A percentile compares a stretch with the other conserved stretches of the same genome.
These are phyloP conservation scores for Cyathus olla DNA, from an alignment of 1,284 basidiomycete genomes.

Conservation along the genomic window DNA sequence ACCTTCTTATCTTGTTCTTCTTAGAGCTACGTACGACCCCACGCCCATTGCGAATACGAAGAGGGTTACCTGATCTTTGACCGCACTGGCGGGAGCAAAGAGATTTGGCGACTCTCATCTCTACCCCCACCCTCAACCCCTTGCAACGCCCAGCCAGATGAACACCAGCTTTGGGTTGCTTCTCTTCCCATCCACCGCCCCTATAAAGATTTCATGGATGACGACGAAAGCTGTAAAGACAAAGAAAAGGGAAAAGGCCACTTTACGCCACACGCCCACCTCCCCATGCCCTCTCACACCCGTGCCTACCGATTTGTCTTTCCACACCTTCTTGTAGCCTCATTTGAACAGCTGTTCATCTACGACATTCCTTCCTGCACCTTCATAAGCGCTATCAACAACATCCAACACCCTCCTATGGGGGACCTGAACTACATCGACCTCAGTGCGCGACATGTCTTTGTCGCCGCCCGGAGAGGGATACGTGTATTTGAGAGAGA, in stretches of 20 bases:
- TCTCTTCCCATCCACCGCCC: background rate
- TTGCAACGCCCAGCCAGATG: background rate
- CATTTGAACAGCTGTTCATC: slow-evolving; percentile 56
- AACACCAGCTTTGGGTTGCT: background rate
- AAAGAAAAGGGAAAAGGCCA: slow-evolving; percentile 42
- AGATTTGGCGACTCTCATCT: slow-evolving; percentile 70
- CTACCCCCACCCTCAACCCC: slow-evolving; percentile 15
- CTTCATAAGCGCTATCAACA: background rate
- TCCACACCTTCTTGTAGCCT: slow-evolving; percentile 67
- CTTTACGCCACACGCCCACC: slow-evolving; percentile 70
- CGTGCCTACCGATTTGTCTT: slow-evolving; percentile 77
- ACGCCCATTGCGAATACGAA: slow-evolving; percentile 82
- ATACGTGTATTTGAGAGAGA: slow-evolving; percentile 66
- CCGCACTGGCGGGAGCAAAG: slow-evolving; percentile 63
- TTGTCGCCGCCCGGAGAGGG: slow-evolving; percentile 63
- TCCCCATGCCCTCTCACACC: slow-evolving; percentile 52
- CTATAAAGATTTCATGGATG: no score
- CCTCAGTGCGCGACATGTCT: slow-evolving; percentile 65
- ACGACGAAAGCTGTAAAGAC: no score
- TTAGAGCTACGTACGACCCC: slow-evolving; percentile 59
- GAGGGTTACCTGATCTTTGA: slow-evolving; percentile 79
- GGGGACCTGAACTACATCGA: slow-evolving; percentile 74
- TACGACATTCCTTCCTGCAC: slow-evolving; percentile 60
- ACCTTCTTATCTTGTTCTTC: slow-evolving; percentile 27
- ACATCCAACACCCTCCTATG: slow-evolving; percentile 21